Base-by-base conservation (phyloP, 2,329 filamentous ascomycete genomes). In the Ceratocystis smalleyi region DNA sequence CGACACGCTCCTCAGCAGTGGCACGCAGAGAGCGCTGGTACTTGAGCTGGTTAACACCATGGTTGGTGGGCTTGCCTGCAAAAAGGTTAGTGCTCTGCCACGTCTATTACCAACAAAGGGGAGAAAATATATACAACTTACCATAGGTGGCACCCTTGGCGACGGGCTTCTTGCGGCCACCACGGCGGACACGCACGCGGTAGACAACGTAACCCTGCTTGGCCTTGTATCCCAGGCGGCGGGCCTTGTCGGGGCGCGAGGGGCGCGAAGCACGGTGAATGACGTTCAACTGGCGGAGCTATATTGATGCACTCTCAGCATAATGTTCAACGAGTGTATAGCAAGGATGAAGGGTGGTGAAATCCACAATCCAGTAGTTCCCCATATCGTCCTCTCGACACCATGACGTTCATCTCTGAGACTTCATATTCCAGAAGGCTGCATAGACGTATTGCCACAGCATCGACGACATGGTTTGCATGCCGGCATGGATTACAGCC, bases 121-220 rank as follows among this genome's bases (percentile, higher is more conserved):
- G 59, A 61, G 4, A 66, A 57, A 24, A 57, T n/a, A n/a, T n/a
- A 64, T 30, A 65, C 51, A 70, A 75, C 88, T 74, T 85, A 96
- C 91, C 94, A 79, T 94, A 99, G 73, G 94, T 99, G 79, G 94
- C 94, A 87, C 94, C 94, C 91, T 95, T 96, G 75, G 88, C 85
- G 69, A 85, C 90, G 74, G 92, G 94, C 79, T 85, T 85, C 91
- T 99, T 99, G 85, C 94, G 91, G 75, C 94, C 94, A 87, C 94
- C 94, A 79, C 94, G 91, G 78, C 94, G 89, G 74, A 99, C 94
- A 77, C 94, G 94, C 76, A 95, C 85, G 78, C 94, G 94, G 88
- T 99, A 99, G 88, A 99, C 91, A 77, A 99, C 94, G 84, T 97
- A 99, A 80, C 94, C 94, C 84, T 99, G 94, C 90, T 99, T 99